Evolutionary conservation across 179 eudicot species (phyloP).

Genomic region (Beta macrorhiza): DNA sequence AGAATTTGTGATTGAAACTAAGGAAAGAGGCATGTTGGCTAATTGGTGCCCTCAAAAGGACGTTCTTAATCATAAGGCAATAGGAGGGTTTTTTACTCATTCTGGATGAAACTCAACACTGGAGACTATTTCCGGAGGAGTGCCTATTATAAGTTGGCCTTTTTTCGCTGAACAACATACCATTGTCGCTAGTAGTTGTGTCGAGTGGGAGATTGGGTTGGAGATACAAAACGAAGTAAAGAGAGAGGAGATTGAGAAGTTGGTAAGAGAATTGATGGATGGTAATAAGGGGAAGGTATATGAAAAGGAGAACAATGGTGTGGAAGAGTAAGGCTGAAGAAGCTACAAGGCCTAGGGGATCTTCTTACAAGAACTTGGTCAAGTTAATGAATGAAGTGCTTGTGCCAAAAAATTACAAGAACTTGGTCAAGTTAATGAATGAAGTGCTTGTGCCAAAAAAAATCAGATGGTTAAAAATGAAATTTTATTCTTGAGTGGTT

Average conservation of each 20-base stretch:
- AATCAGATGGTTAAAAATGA: not conserved
- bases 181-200: slow-evolving; percentile 37
- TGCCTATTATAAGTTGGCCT: slow-evolving; percentile 50
- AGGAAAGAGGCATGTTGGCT: slow-evolving; percentile 31
- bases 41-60: slow-evolving; percentile 46
- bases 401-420: too few relatives aligned
- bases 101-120: slow-evolving; percentile 52
- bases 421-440: slow-evolving; percentile 25
- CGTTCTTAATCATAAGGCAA: slow-evolving; percentile 36
- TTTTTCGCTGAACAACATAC: slow-evolving; percentile 47
- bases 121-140: slow-evolving; percentile 34
- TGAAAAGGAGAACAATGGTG: slow-evolving; percentile 35
- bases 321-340: slow-evolving; percentile 39
- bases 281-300: slow-evolving; percentile 40
- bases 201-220: slow-evolving; percentile 44
- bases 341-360: slow-evolving; percentile 33
- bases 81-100: slow-evolving; percentile 47
- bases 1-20: slow-evolving; percentile 34
- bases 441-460: slow-evolving; percentile 7
- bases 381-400: too few relatives aligned
- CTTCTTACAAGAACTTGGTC: slow-evolving; percentile 37
- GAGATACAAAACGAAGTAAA: slow-evolving; percentile 36
- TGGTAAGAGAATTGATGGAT: slow-evolving; percentile 46
- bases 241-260: slow-evolving; percentile 35
- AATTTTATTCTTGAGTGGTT: too few relatives aligned